A percentile compares a stretch with the other conserved stretches of the same genome.
Evolutionary conservation across 164 flowering plant species (phyloP).

Genomic region (Stephania japonica): DNA sequence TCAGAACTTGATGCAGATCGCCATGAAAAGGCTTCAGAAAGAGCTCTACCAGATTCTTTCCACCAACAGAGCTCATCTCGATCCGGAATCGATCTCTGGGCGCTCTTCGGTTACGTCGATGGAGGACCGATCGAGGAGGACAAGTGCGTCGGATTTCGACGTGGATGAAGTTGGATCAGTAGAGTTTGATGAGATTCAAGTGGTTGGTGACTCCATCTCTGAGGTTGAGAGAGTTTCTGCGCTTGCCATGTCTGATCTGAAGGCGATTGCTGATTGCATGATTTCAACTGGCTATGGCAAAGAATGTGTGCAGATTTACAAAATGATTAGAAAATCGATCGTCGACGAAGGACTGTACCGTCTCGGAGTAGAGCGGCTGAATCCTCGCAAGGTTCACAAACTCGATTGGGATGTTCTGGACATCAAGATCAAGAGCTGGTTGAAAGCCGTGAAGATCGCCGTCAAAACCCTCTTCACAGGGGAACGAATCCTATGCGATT

Average conservation of each 20-base stretch:
- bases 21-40: constrained; percentile 56
- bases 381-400: constrained; percentile 33
- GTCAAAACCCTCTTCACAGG: constrained; percentile 50
- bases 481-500: constrained; percentile 62
- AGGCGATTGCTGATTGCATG: constrained; percentile 68
- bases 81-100: constrained; percentile 45
- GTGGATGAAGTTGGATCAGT: constrained; percentile 22
- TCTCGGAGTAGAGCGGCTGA: constrained; percentile 40
- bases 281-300: constrained; percentile 59
- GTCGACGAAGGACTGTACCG: constrained; percentile 57
- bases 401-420: constrained; percentile 59
- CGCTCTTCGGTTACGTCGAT: constrained; percentile 29
- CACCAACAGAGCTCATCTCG: constrained; percentile 33
- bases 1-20: constrained; percentile 51
- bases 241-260: constrained; percentile 49
- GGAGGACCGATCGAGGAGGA: constrained; percentile 12
- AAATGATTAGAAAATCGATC: constrained; percentile 49
- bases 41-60: constrained; percentile 57
- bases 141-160: constrained; percentile 35
- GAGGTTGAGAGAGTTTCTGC: constrained; percentile 30
- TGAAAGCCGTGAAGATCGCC: constrained; percentile 39
- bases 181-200: constrained; percentile 20
- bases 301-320: constrained; percentile 65
- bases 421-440: constrained; percentile 49
- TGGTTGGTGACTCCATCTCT: constrained; percentile 18